These are phyloP conservation scores for Byssochlamys sp. DNA, from an alignment of 2,329 filamentous ascomycete species.

Conservation along the genomic window DNA sequence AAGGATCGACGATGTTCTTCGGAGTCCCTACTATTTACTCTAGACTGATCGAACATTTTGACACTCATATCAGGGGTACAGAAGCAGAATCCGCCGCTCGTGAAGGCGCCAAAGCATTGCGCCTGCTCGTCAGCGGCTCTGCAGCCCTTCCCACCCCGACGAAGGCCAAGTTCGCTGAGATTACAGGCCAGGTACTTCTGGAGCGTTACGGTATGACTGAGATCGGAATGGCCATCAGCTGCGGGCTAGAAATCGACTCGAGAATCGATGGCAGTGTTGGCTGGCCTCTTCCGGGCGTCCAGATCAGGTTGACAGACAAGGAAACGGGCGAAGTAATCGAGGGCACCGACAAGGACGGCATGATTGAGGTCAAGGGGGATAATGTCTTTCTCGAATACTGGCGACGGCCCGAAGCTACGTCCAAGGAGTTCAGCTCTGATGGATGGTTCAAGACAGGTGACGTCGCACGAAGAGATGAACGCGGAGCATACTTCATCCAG, in stretches of 20 bases:
- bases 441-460: conserved; percentile 45
- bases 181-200: conserved; percentile 35
- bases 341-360: conserved; percentile 27
- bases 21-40: conserved; percentile 46
- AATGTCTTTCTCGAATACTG: conserved; percentile 37
- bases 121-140: conserved; percentile 34
- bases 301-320: conserved; percentile 37
- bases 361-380: conserved; percentile 35
- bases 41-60: conserved; percentile 38
- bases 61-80: conserved; percentile 28
- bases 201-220: conserved; percentile 44
- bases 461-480: conserved; percentile 26
- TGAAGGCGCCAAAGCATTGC: conserved; percentile 23
- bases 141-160: conserved; percentile 35
- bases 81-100: conserved; percentile 23
- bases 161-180: conserved; percentile 31
- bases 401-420: conserved; percentile 37
- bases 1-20: conserved; percentile 39
- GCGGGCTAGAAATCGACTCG: conserved; percentile 30
- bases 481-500: conserved; percentile 43
- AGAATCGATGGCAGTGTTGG: conserved; percentile 42
- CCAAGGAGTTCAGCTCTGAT: conserved; percentile 37
- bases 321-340: conserved; percentile 26
- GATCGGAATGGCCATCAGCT: conserved; percentile 41
- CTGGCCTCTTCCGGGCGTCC: conserved; percentile 38